phyloP scores from a whole-genome alignment of 2,329 filamentous ascomycete species.

The Talaromyces sp. region DNA sequence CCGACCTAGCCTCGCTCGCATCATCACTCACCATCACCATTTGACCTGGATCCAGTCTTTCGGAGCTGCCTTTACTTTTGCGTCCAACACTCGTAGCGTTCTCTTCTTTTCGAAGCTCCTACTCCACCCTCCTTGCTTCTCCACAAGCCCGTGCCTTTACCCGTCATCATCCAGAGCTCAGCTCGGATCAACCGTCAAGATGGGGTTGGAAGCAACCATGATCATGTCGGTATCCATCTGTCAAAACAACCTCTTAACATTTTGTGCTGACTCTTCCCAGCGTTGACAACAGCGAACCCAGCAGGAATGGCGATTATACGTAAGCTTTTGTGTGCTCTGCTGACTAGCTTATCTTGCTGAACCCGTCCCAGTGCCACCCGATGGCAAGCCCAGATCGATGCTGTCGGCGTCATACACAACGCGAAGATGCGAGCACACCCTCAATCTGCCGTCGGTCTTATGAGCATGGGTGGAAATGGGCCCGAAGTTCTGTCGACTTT shows the following conservation, averaged over 20 bases:
- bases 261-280: constrained; percentile 31
- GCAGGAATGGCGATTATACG: constrained; percentile 89
- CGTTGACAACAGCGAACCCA: constrained; percentile 98
- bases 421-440: constrained; percentile 93
- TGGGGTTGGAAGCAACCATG: constrained; percentile 99
- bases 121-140: not conserved
- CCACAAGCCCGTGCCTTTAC: not conserved
- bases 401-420: constrained; percentile 90
- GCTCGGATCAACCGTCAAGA: constrained; percentile 52
- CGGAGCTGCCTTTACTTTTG: not conserved
- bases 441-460: constrained; percentile 92
- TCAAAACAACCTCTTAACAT: not conserved
- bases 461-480: constrained; percentile 98
- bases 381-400: constrained; percentile 94
- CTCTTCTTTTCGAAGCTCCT: not conserved
- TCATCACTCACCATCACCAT: not conserved
- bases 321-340: constrained; percentile 28
- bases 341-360: constrained; percentile 15
- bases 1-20: not conserved
- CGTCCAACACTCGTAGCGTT: not conserved
- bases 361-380: constrained; percentile 68
- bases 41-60: not conserved
- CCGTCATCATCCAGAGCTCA: constrained; percentile 6
- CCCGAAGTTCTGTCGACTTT: constrained; percentile 95
- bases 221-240: constrained; percentile 58